Evolutionary conservation across 345 rosid genomes (phyloP).

Genomic region (Moricandia moricandioides): DNA sequence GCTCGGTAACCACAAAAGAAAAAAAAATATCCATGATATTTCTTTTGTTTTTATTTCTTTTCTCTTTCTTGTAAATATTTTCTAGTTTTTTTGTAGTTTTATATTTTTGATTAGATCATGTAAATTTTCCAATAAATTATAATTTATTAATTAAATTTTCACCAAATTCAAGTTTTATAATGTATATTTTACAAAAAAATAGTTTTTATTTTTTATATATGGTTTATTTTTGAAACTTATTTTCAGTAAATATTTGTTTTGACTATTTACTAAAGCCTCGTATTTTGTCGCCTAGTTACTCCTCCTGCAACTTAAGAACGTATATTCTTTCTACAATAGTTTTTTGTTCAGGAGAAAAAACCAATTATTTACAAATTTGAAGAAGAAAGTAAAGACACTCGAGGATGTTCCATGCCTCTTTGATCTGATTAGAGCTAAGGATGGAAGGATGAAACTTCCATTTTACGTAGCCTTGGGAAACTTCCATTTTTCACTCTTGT

Average conservation of each 20-base stretch:
- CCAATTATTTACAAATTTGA: background rate
- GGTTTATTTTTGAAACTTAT: too few relatives aligned
- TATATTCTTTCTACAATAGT: background rate
- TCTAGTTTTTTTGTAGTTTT: background rate
- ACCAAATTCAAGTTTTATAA: background rate
- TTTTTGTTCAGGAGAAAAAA: background rate
- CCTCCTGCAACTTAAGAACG: background rate
- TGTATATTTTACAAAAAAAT: too few relatives aligned
- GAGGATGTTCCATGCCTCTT: background rate
- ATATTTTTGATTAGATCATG: background rate
- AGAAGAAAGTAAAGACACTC: too few relatives aligned
- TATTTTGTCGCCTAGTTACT: background rate
- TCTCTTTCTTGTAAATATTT: background rate
- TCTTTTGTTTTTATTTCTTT: too few relatives aligned
- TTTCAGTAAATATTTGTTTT: too few relatives aligned
- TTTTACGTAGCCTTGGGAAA: background rate
- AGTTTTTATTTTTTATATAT: too few relatives aligned
- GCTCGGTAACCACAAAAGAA: background rate
- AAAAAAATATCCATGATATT: background rate
- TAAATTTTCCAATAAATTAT: background rate
- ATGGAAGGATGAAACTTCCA: background rate
- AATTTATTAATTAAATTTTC: background rate
- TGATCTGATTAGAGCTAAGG: background rate
- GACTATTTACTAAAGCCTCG: too few relatives aligned
- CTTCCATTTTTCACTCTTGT: background rate